Percentiles rank a stretch among this genome's conserved stretches.
These are phyloP conservation scores for Rhodotorula glutinis DNA, from an alignment of 1,284 basidiomycete genomes.

Conservation along the genomic window DNA sequence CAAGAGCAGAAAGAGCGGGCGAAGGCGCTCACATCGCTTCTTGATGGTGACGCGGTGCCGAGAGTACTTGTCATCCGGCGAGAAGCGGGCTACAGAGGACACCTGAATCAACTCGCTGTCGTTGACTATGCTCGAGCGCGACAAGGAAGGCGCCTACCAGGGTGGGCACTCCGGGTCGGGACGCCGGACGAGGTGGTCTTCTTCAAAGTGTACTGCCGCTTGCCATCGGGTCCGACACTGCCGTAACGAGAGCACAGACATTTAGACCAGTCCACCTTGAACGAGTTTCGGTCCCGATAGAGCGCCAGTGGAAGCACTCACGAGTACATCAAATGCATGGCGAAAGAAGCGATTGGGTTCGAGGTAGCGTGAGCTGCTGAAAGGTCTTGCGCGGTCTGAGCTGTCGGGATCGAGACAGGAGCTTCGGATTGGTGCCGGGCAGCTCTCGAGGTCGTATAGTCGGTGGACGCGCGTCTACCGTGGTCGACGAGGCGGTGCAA, in stretches of 20 bases:
- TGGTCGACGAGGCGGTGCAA: no score
- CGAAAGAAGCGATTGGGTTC: slow-evolving; percentile 36
- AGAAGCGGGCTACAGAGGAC: slow-evolving; percentile 94
- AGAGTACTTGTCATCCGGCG: slow-evolving; percentile 96
- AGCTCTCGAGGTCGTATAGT: no score
- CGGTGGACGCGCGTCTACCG: no score
- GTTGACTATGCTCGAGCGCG: no score
- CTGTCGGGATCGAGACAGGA: no score
- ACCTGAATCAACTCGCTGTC: no score
- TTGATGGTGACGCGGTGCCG: slow-evolving; percentile 92
- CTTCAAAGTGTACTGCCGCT: slow-evolving; percentile 82
- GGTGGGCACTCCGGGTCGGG: slow-evolving; percentile 89
- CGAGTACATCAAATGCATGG: slow-evolving; percentile 79
- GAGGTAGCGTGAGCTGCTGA: no score
- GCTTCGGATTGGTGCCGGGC: no score
- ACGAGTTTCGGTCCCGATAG: no score
- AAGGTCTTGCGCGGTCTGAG: background rate
- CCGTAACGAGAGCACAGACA: slow-evolving; percentile 43
- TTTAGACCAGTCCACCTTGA: background rate
- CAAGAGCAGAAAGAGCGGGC: background rate
- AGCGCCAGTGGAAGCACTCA: background rate
- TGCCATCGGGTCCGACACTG: slow-evolving; percentile 73
- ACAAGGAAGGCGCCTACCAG: slow-evolving; percentile 63
- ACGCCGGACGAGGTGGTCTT: slow-evolving; percentile 76
- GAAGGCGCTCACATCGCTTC: slow-evolving; percentile 59